phyloP scores from a whole-genome alignment of 2,329 filamentous ascomycete species.

The Periconia digitata region DNA sequence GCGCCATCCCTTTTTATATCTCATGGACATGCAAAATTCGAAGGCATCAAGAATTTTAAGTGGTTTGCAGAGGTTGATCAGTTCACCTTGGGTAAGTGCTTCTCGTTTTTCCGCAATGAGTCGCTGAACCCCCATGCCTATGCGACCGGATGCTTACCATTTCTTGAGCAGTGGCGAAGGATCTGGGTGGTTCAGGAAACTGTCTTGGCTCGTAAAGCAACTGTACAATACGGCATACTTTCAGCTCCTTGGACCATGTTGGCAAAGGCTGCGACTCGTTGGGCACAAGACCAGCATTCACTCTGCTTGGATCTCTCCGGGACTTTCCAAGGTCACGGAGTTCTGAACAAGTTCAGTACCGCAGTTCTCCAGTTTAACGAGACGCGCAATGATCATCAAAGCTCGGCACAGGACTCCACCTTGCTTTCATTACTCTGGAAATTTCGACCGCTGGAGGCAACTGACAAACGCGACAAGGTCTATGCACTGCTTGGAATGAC shows the following conservation, averaged over 20 bases:
- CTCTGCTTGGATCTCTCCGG: slow-evolving; percentile 13
- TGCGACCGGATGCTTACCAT: no score
- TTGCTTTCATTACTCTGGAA: slow-evolving; percentile 19
- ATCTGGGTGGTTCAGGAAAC: slow-evolving; percentile 29
- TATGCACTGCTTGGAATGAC: slow-evolving; percentile 19
- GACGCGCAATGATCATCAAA: slow-evolving; percentile 10
- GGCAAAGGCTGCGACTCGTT: slow-evolving; percentile 16
- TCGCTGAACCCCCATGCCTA: no score
- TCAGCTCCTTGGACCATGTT: slow-evolving; percentile 26
- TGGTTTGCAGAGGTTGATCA: slow-evolving; percentile 17
- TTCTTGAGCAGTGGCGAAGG: slow-evolving; percentile 17
- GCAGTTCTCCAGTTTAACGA: slow-evolving; percentile 18
- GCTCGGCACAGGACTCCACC: not conserved
- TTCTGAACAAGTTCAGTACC: slow-evolving; percentile 16
- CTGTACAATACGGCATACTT: slow-evolving; percentile 17
- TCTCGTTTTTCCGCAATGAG: no score
- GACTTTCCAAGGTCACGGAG: slow-evolving; percentile 11
- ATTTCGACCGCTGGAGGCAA: slow-evolving; percentile 20
- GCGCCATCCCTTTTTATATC: not conserved
- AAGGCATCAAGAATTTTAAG: slow-evolving; percentile 14
- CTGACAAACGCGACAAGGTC: slow-evolving; percentile 22
- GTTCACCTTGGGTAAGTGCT: slow-evolving; percentile 11
- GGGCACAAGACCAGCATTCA: slow-evolving; percentile 13
- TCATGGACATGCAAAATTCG: slow-evolving; percentile 5
- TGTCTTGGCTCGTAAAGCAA: slow-evolving; percentile 20